Conservation (phyloP, 208 protist species). For the Herpetomonas tarakana region DNA sequence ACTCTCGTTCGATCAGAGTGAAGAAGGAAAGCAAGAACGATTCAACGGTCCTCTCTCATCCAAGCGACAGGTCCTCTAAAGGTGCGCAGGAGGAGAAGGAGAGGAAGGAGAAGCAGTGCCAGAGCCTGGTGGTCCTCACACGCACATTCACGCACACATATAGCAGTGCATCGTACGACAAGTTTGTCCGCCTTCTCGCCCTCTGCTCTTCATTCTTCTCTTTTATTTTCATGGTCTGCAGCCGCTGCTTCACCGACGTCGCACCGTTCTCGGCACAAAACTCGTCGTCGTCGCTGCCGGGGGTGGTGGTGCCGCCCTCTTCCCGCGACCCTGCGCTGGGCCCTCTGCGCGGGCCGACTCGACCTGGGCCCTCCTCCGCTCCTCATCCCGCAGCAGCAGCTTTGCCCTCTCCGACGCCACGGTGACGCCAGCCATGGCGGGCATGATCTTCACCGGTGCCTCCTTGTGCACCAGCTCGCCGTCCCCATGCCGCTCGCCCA, state of each 20-base stretch:
- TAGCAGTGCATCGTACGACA: no score
- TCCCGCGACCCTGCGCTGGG: conserved; percentile 20
- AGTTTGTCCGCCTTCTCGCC: no score
- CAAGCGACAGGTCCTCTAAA: no score
- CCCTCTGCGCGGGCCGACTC: conserved; percentile 54
- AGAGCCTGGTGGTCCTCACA: no score
- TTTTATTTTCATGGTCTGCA: no score
- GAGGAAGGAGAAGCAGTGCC: no score
- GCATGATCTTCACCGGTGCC: conserved; percentile 37
- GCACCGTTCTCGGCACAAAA: conserved; percentile 4
- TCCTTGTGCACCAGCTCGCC: conserved; percentile 28
- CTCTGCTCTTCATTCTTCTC: no score
- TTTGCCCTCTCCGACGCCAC: conserved; percentile 50
- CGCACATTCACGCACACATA: no score
- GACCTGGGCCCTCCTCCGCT: conserved; percentile 25
- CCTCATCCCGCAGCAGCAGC: conserved; percentile 46
- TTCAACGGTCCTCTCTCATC: no score
- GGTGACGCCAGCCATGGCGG: conserved; percentile 41
- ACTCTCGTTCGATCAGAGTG: no score
- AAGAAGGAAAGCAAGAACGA: no score
- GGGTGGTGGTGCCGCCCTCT: not conserved
- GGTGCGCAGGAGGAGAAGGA: no score
- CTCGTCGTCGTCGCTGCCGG: conserved; percentile 2
- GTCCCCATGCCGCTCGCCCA: conserved; percentile 10
- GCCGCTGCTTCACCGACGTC: not conserved